Percentiles rank a stretch among this genome's conserved stretches.
Evolutionary conservation across 2,329 filamentous ascomycete species (phyloP).

Genomic region (Fusarium decemcellulare): DNA sequence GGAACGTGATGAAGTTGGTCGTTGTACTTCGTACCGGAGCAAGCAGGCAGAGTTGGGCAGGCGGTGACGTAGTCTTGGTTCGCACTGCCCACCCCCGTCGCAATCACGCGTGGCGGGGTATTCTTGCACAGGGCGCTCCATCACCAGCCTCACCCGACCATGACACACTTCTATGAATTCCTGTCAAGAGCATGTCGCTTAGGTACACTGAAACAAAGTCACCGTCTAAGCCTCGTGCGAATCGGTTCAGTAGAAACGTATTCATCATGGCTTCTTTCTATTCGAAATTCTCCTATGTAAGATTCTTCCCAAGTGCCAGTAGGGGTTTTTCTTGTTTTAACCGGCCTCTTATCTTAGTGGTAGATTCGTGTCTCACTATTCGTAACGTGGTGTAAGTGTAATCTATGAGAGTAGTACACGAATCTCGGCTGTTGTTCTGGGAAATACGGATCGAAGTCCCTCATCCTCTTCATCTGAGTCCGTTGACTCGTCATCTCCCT

Average conservation of each 20-base stretch:
- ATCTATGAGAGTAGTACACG: conserved; percentile 68
- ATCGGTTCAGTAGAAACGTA: too few relatives aligned
- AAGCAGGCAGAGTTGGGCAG: conserved; percentile 28
- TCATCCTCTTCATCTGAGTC: conserved; percentile 41
- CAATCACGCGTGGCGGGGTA: conserved; percentile 39
- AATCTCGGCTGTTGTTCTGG: conserved; percentile 72
- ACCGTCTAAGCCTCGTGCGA: not conserved
- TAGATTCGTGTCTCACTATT: not conserved
- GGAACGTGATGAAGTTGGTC: conserved; percentile 39
- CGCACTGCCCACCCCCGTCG: conserved; percentile 39
- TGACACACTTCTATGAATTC: not conserved
- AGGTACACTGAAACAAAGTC: not conserved
- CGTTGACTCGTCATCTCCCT: conserved; percentile 57
- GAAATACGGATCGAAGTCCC: conserved; percentile 60
- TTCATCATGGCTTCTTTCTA: not conserved
- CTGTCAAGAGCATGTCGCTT: not conserved
- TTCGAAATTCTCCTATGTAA: not conserved
- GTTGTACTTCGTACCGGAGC: conserved; percentile 31
- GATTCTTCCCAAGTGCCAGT: conserved; percentile 2
- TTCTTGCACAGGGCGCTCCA: not conserved
- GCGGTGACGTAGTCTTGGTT: conserved; percentile 47
- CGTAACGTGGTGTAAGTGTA: not conserved
- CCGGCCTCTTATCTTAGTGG: not conserved
- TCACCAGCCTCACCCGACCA: conserved; percentile 23
- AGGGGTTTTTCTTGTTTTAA: not conserved